Base-by-base conservation (phyloP, 1,139 yeast species). In the Pichia sp. region DNA sequence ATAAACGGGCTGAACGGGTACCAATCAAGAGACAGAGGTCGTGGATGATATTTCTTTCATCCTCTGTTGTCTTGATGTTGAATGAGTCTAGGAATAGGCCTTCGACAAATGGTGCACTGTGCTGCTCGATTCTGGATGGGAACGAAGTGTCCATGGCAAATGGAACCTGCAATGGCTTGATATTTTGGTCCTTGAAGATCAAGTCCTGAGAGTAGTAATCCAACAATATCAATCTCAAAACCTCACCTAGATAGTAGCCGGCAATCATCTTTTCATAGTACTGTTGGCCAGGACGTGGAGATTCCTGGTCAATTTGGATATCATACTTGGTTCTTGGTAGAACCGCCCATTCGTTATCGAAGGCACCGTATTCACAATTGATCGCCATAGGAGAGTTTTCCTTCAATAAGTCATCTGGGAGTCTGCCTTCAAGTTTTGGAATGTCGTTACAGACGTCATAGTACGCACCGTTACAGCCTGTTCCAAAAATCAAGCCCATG, bases 381-480 rank as follows among this genome's bases (percentile, higher is more conserved):
- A 93, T 92, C 54, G 97, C 97, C 96, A 93, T 92, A 60, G 85
- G 84, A 16, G 43, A 36, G 33, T 53, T 29, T 38, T 89, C 79
- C 47, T 80, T 81, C 47, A 78, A 70, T 62, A 91, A 79, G 66
- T 90, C 97, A 29, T 72, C 75, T 36, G 83, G 79, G 57, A 85
- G 71, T 64, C 73, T 75, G 55, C 95, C 96, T 65, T 83, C 83
- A 64, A 93, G 80, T 76, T 93, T 93, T 61, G 95, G 95, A 67
- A 93, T 85, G 66, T 83, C 82, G 55, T 76, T 71, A 55, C 84
- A 85, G 46, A 75, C 75, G 66, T 93, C 99, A 73, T 84, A 93
- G 77, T 93, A 93, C 53, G 99, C 98, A 69, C 95, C 98, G 72
- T 93, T 93, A 76, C 95, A 91, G 61, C 99, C 99, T 55, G 99